Base-by-base conservation (phyloP, 2,329 filamentous ascomycete species). In the Botrytis elliptica region DNA sequence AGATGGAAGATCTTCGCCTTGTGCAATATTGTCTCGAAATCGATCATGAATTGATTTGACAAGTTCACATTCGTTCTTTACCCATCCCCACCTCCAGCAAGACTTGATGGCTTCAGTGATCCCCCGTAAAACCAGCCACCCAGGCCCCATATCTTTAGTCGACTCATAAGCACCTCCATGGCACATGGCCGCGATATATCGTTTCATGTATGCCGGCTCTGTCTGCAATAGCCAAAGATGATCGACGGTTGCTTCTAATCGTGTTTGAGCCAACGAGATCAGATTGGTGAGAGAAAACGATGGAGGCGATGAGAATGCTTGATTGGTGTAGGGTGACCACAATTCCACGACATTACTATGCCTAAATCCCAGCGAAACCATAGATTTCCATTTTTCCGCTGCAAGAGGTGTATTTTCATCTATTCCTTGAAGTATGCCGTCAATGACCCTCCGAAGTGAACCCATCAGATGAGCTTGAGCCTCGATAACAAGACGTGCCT, bases 251-350 rank as follows among this genome's bases (percentile, higher is more conserved):
- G 64, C 42, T 52, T 73, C 40, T 3, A 71, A 5, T 29, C 65
- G 60, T 12, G 46, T 42, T 40, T 65, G 40, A 9, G 64, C 63
- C 22, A 75, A 65, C 12, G 73, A 64, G 5, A 73, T 16, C 14
- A 76, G 33, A 22, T 18, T 16, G 1, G 65, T 5, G 9, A 73
- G 42, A 40, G 69, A 60, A 22, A 76, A 75, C 36, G 29, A 16
- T 29, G 74, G 74, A 4, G 74, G 74, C 9, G 65, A 65, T 38
- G 70, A 75, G n/a, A 76, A 76, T 42, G 74, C 65, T 52, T 76
- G 74, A 52, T 76, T 77, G 5, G 70, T 55, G 55, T 57, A 76
- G 18, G n/a, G 38, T 16, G 74, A 75, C 25, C 64, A 65, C 25
- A 75, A 74, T n/a, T 69, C 42, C 36, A 57, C n/a, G 7, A 42